Base-by-base conservation (phyloP, 768 basidiomycete genomes). In the Lentinula raphanica region DNA sequence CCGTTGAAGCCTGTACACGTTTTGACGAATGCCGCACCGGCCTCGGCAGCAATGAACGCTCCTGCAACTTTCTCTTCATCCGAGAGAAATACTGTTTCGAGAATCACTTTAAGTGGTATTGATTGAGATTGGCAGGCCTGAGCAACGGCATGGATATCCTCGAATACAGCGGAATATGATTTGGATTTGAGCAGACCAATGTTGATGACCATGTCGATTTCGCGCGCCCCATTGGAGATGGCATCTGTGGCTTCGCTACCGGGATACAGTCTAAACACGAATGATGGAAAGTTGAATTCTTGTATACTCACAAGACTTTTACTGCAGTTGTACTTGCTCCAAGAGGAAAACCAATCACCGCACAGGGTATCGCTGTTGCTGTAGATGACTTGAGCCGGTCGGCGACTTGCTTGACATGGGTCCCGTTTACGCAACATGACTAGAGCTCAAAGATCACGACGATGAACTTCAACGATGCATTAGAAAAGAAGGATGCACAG, bases 401-500 rank as follows among this genome's bases (percentile, higher is more conserved):
- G 5, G 75, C 66, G 8, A 81, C 79, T 55, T 72, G 76, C 23
- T 69, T 65, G 46, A 80, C 71, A 62, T 79, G 71, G 11, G 72
- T 61, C 12, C 79, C 78, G 56, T 81, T 81, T 0, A 82, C 76
- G 56, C 81, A 82, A 63, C 80, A 81, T 0, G 79, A 78, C 81
- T 82, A 59, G 35, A 17, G 6, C 32, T 35, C 32, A 13, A 35
- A n/a, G n/a, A n/a, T n/a, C n/a, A n/a, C 13, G 32, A 35, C 1
- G 32, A 35, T 35, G 9, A 35, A 13, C 32, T 13, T 8, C 13
- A 35, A 35, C n/a, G n/a, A n/a, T n/a, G n/a, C n/a, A n/a, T n/a
- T n/a, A n/a, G n/a, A n/a, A n/a, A n/a, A n/a, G n/a, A n/a, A n/a
- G n/a, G n/a, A n/a, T n/a, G n/a, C n/a, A n/a, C n/a, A n/a, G n/a